A percentile compares a stretch with the other conserved stretches of the same genome.
Evolutionary conservation across 345 rosid species (phyloP).

Genomic region (Pistacia atlantica): DNA sequence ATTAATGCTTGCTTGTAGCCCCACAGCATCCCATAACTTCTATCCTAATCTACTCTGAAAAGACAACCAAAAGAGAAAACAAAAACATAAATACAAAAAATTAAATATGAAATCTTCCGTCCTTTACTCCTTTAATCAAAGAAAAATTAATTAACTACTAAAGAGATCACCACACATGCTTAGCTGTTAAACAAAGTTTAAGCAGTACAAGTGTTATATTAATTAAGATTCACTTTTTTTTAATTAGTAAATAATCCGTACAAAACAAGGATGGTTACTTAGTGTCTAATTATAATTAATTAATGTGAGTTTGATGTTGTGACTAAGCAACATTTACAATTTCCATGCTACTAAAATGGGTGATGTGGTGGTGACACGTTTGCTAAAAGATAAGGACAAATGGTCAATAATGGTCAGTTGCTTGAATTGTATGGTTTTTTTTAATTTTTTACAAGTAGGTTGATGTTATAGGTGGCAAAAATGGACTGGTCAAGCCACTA

Average conservation of each 20-base stretch:
- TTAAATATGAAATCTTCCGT: constrained; percentile 8
- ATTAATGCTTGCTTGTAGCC: constrained; percentile 9
- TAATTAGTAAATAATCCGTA: constrained; percentile 25
- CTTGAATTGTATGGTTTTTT: no score
- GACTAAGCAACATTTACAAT: background rate
- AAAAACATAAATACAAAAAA: background rate
- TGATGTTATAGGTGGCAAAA: background rate
- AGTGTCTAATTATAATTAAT: constrained; percentile 23
- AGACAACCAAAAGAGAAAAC: constrained; percentile 22
- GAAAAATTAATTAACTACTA: constrained; percentile 1
- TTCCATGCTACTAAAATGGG: constrained; percentile 4
- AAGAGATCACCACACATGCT: constrained; percentile 27
- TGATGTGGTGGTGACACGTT: constrained; percentile 3
- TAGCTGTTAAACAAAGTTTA: constrained; percentile 40
- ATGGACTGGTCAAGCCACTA: constrained; percentile 5
- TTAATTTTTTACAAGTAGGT: background rate
- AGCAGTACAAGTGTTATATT: constrained; percentile 10
- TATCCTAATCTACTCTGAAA: constrained; percentile 39
- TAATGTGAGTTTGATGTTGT: constrained; percentile 5
- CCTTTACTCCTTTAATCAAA: constrained; percentile 8
- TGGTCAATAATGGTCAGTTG: background rate
- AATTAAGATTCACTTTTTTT: constrained; percentile 1
- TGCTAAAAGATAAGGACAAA: constrained; percentile 10
- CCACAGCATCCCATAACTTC: constrained; percentile 26
- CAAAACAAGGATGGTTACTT: constrained; percentile 35